Conservation (phyloP, 345 rosid genomes). For the Camelina laxa region DNA sequence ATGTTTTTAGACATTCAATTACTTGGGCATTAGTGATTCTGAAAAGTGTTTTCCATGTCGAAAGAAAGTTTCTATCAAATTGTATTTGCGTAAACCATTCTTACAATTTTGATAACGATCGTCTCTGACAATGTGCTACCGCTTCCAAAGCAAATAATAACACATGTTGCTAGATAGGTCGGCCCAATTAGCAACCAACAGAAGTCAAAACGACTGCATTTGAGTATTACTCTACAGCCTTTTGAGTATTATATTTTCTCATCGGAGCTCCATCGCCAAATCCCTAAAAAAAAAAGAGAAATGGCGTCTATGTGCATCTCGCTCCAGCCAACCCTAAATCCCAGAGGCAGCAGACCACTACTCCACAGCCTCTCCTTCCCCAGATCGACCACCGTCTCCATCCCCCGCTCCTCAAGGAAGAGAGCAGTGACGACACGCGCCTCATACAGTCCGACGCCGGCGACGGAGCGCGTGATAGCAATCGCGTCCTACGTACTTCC, state of each 20-base stretch:
- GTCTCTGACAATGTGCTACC: too few species aligned
- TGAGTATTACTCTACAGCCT: too few species aligned
- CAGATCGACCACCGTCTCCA: slow-evolving; percentile 30
- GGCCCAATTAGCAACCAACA: too few species aligned
- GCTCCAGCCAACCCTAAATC: slow-evolving; percentile 44
- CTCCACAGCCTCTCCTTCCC: slow-evolving; percentile 23
- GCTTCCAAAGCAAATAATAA: too few species aligned
- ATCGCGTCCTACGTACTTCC: slow-evolving; percentile 82
- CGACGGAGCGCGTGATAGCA: slow-evolving; percentile 74
- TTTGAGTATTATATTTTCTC: too few species aligned
- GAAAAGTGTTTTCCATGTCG: too few species aligned
- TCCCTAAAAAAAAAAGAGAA: background rate
- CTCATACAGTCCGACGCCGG: slow-evolving; percentile 73
- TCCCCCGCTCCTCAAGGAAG: background rate
- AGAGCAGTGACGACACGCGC: slow-evolving; percentile 41
- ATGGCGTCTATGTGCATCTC: slow-evolving; percentile 53
- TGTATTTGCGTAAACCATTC: too few species aligned
- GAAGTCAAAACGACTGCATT: too few species aligned
- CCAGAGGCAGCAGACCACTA: slow-evolving; percentile 31
- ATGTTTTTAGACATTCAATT: background rate
- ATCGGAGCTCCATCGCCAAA: too few species aligned
- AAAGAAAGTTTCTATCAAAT: too few species aligned
- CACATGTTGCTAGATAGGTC: too few species aligned
- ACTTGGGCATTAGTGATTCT: background rate
- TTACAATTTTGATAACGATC: too few species aligned